Evolutionary conservation across 75 land plant species (phyloP).

Genomic region (Pinus tabuliformis): DNA sequence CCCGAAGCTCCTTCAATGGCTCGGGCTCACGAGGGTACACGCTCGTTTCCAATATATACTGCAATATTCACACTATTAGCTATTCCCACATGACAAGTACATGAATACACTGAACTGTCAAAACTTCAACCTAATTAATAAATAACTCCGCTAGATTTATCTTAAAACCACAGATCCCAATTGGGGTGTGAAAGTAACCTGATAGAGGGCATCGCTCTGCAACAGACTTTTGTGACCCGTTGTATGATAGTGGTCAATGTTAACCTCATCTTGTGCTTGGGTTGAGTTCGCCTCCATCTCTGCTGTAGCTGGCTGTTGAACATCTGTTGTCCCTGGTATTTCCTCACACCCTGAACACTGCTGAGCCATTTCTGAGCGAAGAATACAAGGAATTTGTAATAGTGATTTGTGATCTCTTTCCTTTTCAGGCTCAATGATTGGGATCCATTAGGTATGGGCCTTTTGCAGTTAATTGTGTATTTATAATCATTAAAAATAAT

Average conservation of each 20-base stretch:
- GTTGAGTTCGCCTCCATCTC: neutral
- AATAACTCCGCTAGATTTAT: neutral
- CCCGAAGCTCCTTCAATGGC: conserved; percentile 61
- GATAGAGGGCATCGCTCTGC: conserved; percentile 82
- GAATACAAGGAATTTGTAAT: too few species aligned
- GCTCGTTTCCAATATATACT: conserved; percentile 81
- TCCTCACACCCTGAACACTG: neutral
- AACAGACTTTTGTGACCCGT: conserved; percentile 90
- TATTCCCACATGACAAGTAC: neutral
- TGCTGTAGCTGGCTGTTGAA: neutral
- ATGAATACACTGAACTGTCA: neutral
- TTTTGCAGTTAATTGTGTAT: too few species aligned
- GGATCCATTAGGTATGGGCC: too few species aligned
- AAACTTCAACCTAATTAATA: neutral
- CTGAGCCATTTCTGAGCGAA: too few species aligned
- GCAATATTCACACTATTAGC: neutral
- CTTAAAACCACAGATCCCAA: neutral
- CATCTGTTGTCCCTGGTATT: neutral
- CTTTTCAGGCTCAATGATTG: too few species aligned
- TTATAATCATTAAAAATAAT: too few species aligned
- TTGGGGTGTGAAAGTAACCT: conserved; percentile 29
- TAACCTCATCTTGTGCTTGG: neutral
- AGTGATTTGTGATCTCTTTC: too few species aligned
- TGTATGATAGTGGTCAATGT: conserved; percentile 46
- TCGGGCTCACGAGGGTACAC: conserved; percentile 78